Conservation (phyloP, 2,329 filamentous ascomycete genomes). For the Epichloe coenophiala region DNA sequence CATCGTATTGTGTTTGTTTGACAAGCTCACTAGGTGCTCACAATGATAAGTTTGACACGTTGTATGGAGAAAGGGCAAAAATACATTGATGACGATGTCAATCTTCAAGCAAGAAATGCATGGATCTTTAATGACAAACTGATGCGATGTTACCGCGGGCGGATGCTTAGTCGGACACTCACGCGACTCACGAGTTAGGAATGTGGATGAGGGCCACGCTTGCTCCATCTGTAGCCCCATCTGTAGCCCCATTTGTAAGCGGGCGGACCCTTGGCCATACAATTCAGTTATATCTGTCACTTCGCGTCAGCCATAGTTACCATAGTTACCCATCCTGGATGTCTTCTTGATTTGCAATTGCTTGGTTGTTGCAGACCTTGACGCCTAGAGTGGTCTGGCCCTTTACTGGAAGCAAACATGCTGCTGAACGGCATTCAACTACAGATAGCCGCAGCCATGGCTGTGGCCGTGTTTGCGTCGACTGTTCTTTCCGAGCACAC, state of each 20-base stretch:
- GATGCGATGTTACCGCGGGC: no score
- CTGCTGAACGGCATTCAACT: constrained; percentile 33
- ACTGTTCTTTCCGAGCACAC: constrained; percentile 61
- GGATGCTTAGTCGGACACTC: background rate
- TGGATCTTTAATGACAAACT: no score
- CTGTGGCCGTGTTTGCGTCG: constrained; percentile 31
- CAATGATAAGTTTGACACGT: background rate
- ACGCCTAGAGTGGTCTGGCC: no score
- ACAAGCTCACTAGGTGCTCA: background rate
- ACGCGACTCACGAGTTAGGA: background rate
- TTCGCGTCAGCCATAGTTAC: background rate
- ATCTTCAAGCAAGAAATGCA: no score
- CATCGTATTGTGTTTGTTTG: background rate
- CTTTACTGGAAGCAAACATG: constrained; percentile 19
- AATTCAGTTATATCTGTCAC: background rate
- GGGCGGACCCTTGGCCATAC: background rate
- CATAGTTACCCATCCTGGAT: background rate
- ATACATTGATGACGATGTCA: no score
- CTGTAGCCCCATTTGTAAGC: constrained; percentile 1
- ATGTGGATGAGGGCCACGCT: background rate
- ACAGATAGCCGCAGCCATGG: constrained; percentile 31
- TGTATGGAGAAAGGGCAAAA: background rate
- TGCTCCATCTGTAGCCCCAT: background rate
- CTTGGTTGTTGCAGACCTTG: background rate
- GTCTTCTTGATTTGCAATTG: background rate